Evolutionary conservation across 768 basidiomycete genomes (phyloP), one percentile per base, ranked within the genome.

Genomic region (Podaxis mareebaensis): DNA sequence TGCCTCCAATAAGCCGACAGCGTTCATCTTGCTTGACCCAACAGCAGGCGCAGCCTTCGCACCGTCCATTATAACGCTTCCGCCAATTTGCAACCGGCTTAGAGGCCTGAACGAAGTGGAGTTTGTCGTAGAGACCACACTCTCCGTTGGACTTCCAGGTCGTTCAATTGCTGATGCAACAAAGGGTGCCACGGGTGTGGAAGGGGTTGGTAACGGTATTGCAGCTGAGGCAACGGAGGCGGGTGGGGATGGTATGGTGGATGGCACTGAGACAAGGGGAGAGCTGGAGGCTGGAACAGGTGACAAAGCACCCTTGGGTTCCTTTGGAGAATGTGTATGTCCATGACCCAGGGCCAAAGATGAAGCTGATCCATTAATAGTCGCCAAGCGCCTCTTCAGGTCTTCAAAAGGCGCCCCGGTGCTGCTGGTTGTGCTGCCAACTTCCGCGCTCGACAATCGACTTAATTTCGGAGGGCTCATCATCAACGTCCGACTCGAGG

Each of bases 41-140:
- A 99, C 78, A 3, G 95, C 93, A 28, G 97, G 92, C 0, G 93
- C 92, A 3, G 92, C 95, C 71, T 96, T 96, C 67, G 88, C 88
- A 1, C 87, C 84, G 66, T 95, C 93, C 12, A 57, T 15, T 5
- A 57, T 63, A 22, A 81, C 81, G 54, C 87, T 85, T 5, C 90
- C 90, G 13, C 61, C 42, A 8, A 91, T 79, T 28, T 91, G 90
- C 49, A 92, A 72, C 42, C 88, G 80, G 65, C 87, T 88, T 13
- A 82, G 72, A 2, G 82, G 82, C 22, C 83, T 80, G 60, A 88
- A 78, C 1, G 83, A 81, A 11, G 84, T 80, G 0, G 90, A 90
- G 66, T 89, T 90, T 0, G 88, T 75, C 4, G 84, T 85, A 3
- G 93, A 95, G 5, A 90, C 74, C 0, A 91, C 83, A 0, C 93